These are phyloP conservation scores for Paramecium tetraurelia DNA, from an alignment of 73 alveolate genomes.

Conservation along the genomic window DNA sequence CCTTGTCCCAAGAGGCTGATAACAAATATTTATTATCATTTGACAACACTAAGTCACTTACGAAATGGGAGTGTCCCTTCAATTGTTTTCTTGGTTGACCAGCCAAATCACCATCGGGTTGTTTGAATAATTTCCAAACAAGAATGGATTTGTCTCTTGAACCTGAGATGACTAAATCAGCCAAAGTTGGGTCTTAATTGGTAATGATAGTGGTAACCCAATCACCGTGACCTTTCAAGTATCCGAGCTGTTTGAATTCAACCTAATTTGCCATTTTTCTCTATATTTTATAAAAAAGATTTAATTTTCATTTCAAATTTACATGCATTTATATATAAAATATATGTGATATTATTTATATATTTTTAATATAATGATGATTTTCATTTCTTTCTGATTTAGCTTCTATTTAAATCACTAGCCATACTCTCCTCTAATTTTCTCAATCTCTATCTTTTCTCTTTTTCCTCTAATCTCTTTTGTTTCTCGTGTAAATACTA, in stretches of 20 bases:
- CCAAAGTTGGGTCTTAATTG: conserved; percentile 59
- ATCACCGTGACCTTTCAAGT: conserved; percentile 55
- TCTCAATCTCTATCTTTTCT: not conserved
- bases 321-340: not conserved
- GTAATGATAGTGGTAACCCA: conserved; percentile 64
- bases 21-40: conserved; percentile 87
- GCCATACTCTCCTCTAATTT: not conserved
- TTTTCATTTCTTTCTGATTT: not conserved
- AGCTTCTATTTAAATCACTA: not conserved
- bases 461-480: not conserved
- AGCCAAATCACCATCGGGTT: conserved; percentile 60
- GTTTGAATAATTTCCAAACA: conserved; percentile 71
- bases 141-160: conserved; percentile 75
- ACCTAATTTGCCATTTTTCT: not conserved
- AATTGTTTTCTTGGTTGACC: conserved; percentile 73
- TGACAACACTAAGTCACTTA: conserved; percentile 85
- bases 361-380: not conserved
- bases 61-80: conserved; percentile 92
- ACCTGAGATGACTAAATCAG: conserved; percentile 75
- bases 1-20: conserved; percentile 94
- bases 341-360: not conserved
- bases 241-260: conserved; percentile 36
- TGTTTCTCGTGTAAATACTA: not conserved
- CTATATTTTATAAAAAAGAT: not conserved
- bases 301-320: conserved; percentile 7